Base-by-base conservation (phyloP, 2,329 filamentous ascomycete genomes). In the Leptographium flavum region DNA sequence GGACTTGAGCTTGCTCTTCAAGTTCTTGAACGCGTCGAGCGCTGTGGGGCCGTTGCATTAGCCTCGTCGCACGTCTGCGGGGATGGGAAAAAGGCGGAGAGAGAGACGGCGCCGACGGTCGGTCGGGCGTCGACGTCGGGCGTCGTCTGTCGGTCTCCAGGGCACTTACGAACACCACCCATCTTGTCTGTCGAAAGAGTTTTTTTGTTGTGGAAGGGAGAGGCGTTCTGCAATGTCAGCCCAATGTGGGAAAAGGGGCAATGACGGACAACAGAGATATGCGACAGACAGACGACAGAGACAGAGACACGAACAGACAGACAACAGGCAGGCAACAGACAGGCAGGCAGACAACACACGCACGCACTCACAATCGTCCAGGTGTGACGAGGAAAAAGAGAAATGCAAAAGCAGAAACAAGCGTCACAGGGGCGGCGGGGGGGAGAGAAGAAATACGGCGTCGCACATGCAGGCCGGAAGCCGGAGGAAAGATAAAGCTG, bases 1-100 rank as follows among this genome's bases (percentile, higher is more conserved):
- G 51, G 62, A 60, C 66, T 69, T 71, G 56, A 76, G 57, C 68
- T 73, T 75, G 56, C 60, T 63, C 68, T 71, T 73, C 53, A 76
- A 53, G 61, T 74, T 74, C 56, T 70, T 68, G 49, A 76, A 60
- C 30, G 71, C 68, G 51, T 66, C 61, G 42, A 64, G 59, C 45
- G 71, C 71, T 75, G 14, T 7, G 28, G 15, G 14, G 22, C 25
- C 45, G 4, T 2, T 6, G 27, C 28, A 43, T 50, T 42, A 47
- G 43, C 40, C 30, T 23, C 6, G 39, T 37, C 17, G 6, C 22
- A 28, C 27, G 8, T 31, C 17, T 19, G 41, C n/a, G 30, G 30
- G 28, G 30, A n/a, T n/a, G n/a, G n/a, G n/a, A n/a, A n/a, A n/a
- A n/a, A n/a, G n/a, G n/a, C n/a, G n/a, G n/a, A n/a, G n/a, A n/a